Evolutionary conservation across 257 asterid genomes (phyloP).

Genomic region (Forsythia viridissima): DNA sequence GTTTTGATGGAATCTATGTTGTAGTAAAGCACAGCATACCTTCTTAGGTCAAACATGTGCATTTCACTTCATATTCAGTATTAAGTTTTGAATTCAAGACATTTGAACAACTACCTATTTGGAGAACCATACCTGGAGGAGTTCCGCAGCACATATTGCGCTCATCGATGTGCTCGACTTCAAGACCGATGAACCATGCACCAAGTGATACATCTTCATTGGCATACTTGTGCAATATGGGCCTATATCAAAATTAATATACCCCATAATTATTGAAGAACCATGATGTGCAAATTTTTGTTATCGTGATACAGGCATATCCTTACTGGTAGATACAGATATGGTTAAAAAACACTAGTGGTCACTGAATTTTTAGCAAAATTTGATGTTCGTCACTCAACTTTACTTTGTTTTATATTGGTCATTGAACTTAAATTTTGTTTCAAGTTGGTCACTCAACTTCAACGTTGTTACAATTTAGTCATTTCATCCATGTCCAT

Average conservation of each 20-base stretch:
- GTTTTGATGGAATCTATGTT: background rate
- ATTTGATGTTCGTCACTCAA: background rate
- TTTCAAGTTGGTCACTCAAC: background rate
- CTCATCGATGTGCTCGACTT: slow-evolving; percentile 35
- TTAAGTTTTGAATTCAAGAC: background rate
- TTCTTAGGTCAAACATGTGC: background rate
- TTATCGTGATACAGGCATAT: background rate
- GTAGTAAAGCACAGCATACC: background rate
- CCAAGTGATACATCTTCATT: slow-evolving; percentile 41
- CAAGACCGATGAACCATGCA: slow-evolving; percentile 36
- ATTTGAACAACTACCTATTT: background rate
- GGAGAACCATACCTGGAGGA: slow-evolving; percentile 19
- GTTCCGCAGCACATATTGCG: slow-evolving; percentile 34
- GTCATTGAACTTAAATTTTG: background rate
- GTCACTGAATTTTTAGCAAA: background rate
- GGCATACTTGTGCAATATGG: slow-evolving; percentile 34
- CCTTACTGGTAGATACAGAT: background rate
- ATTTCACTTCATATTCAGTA: slow-evolving; percentile 8
- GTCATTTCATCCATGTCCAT: background rate
- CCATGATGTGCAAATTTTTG: background rate
- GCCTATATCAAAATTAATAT: slow-evolving; percentile 9
- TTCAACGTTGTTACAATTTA: background rate
- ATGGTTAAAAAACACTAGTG: background rate
- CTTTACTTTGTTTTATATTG: background rate
- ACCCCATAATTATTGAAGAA: background rate